A percentile compares a stretch with the other conserved stretches of the same genome.
phyloP scores from a whole-genome alignment of 2,329 filamentous ascomycete species.

The Furcasterigmium sp. region DNA sequence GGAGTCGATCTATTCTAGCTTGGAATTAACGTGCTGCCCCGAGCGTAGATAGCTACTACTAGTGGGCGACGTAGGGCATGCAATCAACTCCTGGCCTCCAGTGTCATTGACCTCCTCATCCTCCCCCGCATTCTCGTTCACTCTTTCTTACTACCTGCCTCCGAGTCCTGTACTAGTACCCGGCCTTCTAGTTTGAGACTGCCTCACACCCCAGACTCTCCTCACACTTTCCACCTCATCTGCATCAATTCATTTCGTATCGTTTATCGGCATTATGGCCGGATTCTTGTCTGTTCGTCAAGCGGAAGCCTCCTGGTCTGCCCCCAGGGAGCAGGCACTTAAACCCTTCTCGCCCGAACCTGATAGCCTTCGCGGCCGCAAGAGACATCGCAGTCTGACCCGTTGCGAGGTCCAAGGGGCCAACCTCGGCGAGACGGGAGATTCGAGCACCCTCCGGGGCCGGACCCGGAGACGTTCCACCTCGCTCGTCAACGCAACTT shows the following conservation, averaged over 20 bases:
- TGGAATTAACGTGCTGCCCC: too few relatives aligned
- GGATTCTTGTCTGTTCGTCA: not conserved
- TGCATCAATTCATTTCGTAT: not conserved
- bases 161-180: too few relatives aligned
- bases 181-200: too few relatives aligned
- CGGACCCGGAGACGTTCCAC: constrained; percentile 33
- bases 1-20: too few relatives aligned
- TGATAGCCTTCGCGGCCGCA: constrained; percentile 26
- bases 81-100: too few relatives aligned
- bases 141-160: too few relatives aligned
- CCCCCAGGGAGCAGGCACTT: constrained; percentile 5
- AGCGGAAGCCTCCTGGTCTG: not conserved
- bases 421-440: constrained; percentile 30
- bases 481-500: constrained; percentile 23
- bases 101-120: too few relatives aligned
- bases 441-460: constrained; percentile 36
- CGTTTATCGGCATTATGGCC: constrained; percentile 1
- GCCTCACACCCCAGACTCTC: not conserved
- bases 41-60: too few relatives aligned
- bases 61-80: too few relatives aligned
- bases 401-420: constrained; percentile 23
- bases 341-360: constrained; percentile 9
- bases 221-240: constrained; percentile 5
- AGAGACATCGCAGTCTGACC: constrained; percentile 31
- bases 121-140: too few relatives aligned